Evolutionary conservation across 1,139 yeast species (phyloP).

Genomic region (Scheffersomyces quercinus): DNA sequence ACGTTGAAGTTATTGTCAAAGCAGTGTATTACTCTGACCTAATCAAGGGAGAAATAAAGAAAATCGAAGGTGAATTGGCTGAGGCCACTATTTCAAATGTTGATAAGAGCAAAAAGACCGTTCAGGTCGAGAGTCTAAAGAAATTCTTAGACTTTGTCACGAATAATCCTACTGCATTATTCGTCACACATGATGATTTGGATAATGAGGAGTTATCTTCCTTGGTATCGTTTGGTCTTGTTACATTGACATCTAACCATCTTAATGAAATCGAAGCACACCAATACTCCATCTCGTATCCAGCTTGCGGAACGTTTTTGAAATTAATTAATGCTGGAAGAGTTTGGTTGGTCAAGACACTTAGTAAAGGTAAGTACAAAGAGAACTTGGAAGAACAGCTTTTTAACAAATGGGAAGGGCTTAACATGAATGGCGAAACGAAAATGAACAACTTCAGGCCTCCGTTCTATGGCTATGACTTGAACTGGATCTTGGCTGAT

Average conservation of each 20-base stretch:
- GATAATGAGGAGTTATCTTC: slow-evolving; percentile 25
- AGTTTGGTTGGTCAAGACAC: slow-evolving; percentile 49
- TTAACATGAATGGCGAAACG: slow-evolving; percentile 22
- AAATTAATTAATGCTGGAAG: slow-evolving; percentile 49
- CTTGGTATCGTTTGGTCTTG: slow-evolving; percentile 52
- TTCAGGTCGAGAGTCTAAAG: slow-evolving; percentile 13
- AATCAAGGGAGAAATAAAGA: slow-evolving; percentile 13
- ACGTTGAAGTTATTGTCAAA: slow-evolving; percentile 40
- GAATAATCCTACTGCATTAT: slow-evolving; percentile 34
- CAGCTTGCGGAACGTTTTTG: slow-evolving; percentile 60
- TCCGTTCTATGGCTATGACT: slow-evolving; percentile 59
- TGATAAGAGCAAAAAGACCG: slow-evolving; percentile 5
- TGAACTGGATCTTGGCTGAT: slow-evolving; percentile 66
- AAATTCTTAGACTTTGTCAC: slow-evolving; percentile 26
- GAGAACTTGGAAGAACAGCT: slow-evolving; percentile 56
- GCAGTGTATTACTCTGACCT: slow-evolving; percentile 23
- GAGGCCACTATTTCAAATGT: slow-evolving; percentile 3
- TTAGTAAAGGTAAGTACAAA: slow-evolving; percentile 46
- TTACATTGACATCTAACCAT: slow-evolving; percentile 53
- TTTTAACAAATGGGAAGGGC: slow-evolving; percentile 51
- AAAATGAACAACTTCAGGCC: slow-evolving; percentile 50
- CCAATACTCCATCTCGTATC: slow-evolving; percentile 55
- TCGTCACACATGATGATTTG: slow-evolving; percentile 25
- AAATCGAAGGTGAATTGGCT: slow-evolving; percentile 3
- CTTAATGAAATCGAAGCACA: slow-evolving; percentile 48